Conservation (phyloP, 1,284 basidiomycete species). For the Neolentinus lepideus region DNA sequence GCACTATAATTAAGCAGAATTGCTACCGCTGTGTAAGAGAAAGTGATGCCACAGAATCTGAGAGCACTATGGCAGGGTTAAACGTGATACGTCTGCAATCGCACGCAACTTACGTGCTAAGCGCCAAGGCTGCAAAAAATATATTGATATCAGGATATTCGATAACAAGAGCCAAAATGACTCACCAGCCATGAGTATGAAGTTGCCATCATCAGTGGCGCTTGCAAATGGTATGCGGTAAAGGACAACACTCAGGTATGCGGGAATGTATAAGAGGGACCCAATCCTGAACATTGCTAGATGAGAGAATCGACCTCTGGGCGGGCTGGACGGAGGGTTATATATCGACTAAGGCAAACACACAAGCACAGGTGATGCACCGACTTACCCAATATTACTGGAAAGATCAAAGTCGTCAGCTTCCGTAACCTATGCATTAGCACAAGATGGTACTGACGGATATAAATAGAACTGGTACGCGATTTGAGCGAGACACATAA, state of each 20-base stretch:
- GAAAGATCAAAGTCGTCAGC: conserved; percentile 16
- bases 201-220: conserved; percentile 50
- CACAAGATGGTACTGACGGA: conserved; percentile 46
- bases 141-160: conserved; percentile 6
- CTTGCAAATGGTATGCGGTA: conserved; percentile 60
- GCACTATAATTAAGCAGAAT: conserved; percentile 77
- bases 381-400: conserved; percentile 48
- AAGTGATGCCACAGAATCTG: conserved; percentile 71
- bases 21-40: conserved; percentile 71
- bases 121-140: conserved; percentile 40
- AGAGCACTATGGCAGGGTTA: conserved; percentile 41
- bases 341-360: no score
- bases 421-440: conserved; percentile 11
- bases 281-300: conserved; percentile 80
- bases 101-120: conserved; percentile 59
- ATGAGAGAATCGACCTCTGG: conserved; percentile 77
- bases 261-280: conserved; percentile 69
- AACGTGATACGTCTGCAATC: conserved; percentile 6
- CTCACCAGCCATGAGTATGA: conserved; percentile 66
- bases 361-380: no score
- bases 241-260: conserved; percentile 66
- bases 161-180: conserved; percentile 8
- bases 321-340: conserved; percentile 31
- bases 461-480: conserved; percentile 83
- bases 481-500: conserved; percentile 78